These are phyloP conservation scores for Nemania diffusa DNA, from an alignment of 2,329 filamentous ascomycete genomes.

Conservation along the genomic window DNA sequence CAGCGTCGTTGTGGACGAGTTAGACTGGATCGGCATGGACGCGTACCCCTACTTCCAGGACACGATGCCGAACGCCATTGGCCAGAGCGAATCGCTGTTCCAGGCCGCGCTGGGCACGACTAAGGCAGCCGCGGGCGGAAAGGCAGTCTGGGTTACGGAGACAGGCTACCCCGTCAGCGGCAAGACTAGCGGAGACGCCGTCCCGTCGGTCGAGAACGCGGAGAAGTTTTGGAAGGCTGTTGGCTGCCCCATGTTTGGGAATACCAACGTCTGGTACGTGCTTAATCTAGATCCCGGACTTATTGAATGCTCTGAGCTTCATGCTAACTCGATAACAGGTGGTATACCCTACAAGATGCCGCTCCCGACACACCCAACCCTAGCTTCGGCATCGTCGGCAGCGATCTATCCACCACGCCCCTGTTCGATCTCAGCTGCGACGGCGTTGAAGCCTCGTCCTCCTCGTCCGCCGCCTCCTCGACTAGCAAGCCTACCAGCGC, in stretches of 20 bases:
- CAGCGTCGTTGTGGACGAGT: slow-evolving; percentile 71
- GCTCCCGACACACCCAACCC: slow-evolving; percentile 68
- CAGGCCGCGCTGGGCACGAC: slow-evolving; percentile 72
- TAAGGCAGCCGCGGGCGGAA: slow-evolving; percentile 67
- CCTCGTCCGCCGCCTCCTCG: slow-evolving; percentile 36
- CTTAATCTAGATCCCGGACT: no score
- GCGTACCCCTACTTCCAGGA: slow-evolving; percentile 87
- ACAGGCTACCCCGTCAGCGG: slow-evolving; percentile 87
- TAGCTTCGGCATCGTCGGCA: slow-evolving; percentile 76
- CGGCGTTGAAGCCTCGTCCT: slow-evolving; percentile 41
- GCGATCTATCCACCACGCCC: slow-evolving; percentile 62
- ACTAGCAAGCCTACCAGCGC: slow-evolving; percentile 33
- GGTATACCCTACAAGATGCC: slow-evolving; percentile 80
- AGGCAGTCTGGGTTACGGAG: slow-evolving; percentile 87
- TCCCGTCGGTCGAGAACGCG: slow-evolving; percentile 74
- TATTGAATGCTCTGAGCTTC: neutral
- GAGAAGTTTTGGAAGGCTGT: slow-evolving; percentile 84
- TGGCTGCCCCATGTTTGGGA: slow-evolving; percentile 75
- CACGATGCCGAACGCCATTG: slow-evolving; percentile 73
- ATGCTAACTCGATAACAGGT: slow-evolving; percentile 13
- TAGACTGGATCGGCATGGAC: slow-evolving; percentile 86
- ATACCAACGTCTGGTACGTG: slow-evolving; percentile 72
- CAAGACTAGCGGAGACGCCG: slow-evolving; percentile 67
- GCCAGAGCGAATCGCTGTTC: slow-evolving; percentile 73
- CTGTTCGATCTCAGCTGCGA: slow-evolving; percentile 72